These are phyloP conservation scores for Rutidosis leptorrhynchoides DNA, from an alignment of 129 eudicot species.

Conservation along the genomic window DNA sequence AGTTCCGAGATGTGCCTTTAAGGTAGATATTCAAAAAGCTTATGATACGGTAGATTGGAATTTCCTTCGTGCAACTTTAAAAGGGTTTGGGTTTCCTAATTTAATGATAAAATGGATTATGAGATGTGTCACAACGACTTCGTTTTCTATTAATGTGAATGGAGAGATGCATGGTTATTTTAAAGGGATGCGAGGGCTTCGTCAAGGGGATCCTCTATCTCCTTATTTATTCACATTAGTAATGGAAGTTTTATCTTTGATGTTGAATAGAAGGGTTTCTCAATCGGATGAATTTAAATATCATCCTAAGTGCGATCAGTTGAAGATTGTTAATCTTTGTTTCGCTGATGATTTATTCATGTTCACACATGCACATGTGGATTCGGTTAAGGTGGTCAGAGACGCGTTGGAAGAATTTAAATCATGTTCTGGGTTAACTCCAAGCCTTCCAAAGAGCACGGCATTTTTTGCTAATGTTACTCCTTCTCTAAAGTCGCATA, in stretches of 20 bases:
- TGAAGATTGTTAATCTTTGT: no score
- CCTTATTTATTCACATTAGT: neutral
- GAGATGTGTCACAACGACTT: neutral
- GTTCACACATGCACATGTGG: neutral
- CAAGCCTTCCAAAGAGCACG: neutral
- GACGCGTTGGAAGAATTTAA: neutral
- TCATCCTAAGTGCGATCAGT: no score
- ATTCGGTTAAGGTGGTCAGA: neutral
- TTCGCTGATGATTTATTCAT: no score
- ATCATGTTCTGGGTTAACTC: neutral
- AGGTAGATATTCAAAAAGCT: no score
- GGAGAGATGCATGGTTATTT: neutral
- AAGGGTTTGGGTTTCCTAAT: neutral
- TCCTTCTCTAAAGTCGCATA: neutral
- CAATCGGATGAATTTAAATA: neutral
- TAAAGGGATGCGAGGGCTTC: neutral
- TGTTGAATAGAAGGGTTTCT: neutral
- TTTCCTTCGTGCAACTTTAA: neutral
- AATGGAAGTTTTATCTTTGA: neutral
- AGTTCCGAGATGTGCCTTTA: no score
- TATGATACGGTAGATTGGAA: neutral
- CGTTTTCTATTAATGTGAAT: neutral
- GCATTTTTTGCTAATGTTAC: neutral
- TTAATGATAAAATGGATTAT: neutral
- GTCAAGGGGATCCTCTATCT: neutral